phyloP scores from a whole-genome alignment of 2,329 filamentous ascomycete genomes.

The Seiridium unicorne region DNA sequence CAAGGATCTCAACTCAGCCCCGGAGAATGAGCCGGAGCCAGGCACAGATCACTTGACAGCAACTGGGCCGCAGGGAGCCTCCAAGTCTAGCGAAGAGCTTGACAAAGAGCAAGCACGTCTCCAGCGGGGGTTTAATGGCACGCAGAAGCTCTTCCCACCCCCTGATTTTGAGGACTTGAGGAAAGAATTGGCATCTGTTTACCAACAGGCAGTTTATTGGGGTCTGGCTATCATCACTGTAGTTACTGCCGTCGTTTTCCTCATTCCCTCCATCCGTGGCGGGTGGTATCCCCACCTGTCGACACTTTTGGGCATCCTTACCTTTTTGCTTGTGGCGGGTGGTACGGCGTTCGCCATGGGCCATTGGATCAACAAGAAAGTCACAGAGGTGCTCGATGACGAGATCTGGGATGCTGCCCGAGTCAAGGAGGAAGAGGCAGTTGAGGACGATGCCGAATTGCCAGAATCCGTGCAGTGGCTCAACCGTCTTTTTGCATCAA shows the following conservation, averaged over 20 bases:
- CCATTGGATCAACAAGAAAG: conserved; percentile 60
- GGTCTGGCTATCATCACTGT: conserved; percentile 32
- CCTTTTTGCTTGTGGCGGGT: conserved; percentile 25
- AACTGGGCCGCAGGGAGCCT: conserved; percentile 35
- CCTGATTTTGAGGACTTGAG: conserved; percentile 44
- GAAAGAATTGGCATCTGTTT: conserved; percentile 27
- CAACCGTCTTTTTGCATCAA: conserved; percentile 63
- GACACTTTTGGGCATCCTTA: conserved; percentile 17
- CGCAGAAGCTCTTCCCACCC: conserved; percentile 45
- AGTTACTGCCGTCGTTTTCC: conserved; percentile 19
- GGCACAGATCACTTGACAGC: conserved; percentile 34
- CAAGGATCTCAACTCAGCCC: conserved; percentile 50
- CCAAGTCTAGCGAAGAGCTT: conserved; percentile 38
- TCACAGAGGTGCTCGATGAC: conserved; percentile 63
- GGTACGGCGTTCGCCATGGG: conserved; percentile 44
- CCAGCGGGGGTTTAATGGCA: conserved; percentile 37
- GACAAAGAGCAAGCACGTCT: conserved; percentile 30
- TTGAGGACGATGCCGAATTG: conserved; percentile 42
- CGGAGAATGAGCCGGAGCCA: conserved; percentile 32
- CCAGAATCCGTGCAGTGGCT: conserved; percentile 71
- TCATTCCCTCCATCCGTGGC: conserved; percentile 19
- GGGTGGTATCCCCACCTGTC: conserved; percentile 14
- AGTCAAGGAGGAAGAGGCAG: conserved; percentile 45
- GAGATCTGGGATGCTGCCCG: conserved; percentile 68
- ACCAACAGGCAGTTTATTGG: conserved; percentile 33